Conservation (phyloP, 805 yeast genomes). For the Metschnikowia arizonensis region DNA sequence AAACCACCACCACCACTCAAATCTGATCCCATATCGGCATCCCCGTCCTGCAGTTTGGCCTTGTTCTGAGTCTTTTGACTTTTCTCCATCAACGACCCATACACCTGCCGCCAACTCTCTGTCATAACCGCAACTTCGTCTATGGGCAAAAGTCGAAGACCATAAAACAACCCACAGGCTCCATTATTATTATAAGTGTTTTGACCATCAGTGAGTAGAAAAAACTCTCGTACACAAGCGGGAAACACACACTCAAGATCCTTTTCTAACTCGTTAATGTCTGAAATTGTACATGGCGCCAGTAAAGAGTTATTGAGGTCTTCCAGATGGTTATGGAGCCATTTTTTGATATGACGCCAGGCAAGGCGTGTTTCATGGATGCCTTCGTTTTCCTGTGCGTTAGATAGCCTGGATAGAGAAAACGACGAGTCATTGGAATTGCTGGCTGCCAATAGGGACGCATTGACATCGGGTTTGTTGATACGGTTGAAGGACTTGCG, state of each 20-base stretch:
- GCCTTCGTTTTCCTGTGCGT: constrained; percentile 50
- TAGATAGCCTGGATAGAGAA: constrained; percentile 11
- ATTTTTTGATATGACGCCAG: constrained; percentile 84
- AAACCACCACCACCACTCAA: not conserved
- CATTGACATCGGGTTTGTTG: constrained; percentile 39
- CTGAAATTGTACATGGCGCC: constrained; percentile 75
- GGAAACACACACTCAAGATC: constrained; percentile 77
- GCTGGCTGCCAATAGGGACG: constrained; percentile 27
- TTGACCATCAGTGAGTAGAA: constrained; percentile 87
- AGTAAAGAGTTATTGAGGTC: constrained; percentile 77
- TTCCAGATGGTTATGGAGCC: constrained; percentile 75
- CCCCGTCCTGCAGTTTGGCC: too few relatives aligned
- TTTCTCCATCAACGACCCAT: constrained; percentile 30
- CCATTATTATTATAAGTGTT: constrained; percentile 61
- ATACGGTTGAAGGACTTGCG: constrained; percentile 42
- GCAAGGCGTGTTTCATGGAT: constrained; percentile 72
- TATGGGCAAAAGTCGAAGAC: constrained; percentile 71
- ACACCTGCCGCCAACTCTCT: constrained; percentile 77
- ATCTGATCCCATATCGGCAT: not conserved
- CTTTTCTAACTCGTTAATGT: constrained; percentile 75
- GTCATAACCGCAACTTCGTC: constrained; percentile 81
- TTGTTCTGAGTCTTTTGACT: too few relatives aligned
- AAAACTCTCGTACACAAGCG: constrained; percentile 73
- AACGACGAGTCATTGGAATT: constrained; percentile 24
- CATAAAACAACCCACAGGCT: constrained; percentile 68